Evolutionary conservation across 768 basidiomycete genomes (phyloP).

Genomic region (Trametes meyenii): DNA sequence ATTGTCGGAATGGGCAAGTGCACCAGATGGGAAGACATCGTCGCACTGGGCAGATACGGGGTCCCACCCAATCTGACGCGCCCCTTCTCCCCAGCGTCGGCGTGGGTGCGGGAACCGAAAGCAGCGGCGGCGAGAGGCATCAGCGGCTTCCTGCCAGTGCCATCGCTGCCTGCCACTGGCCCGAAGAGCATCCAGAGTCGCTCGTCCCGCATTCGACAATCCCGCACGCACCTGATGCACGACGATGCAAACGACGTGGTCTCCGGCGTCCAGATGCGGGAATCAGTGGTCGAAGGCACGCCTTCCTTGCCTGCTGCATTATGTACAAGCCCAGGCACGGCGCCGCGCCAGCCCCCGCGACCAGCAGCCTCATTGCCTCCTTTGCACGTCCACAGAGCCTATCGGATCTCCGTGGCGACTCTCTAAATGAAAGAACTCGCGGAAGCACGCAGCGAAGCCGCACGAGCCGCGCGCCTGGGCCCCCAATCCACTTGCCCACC

Average conservation of each 20-base stretch:
- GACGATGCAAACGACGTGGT: background rate
- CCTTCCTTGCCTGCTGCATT: background rate
- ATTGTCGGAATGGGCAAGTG: too few species aligned
- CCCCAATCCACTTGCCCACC: too few species aligned
- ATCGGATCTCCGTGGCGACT: slow-evolving; percentile 16
- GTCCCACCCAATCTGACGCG: background rate
- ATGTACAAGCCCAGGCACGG: background rate
- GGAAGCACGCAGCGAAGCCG: background rate
- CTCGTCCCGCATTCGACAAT: background rate
- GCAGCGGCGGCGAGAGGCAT: background rate
- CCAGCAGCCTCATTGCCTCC: background rate
- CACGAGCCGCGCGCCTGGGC: too few species aligned
- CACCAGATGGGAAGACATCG: too few species aligned
- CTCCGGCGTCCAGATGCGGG: background rate
- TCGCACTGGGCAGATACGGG: too few species aligned
- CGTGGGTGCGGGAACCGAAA: background rate
- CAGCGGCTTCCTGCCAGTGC: background rate
- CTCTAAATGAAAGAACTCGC: slow-evolving; percentile 11
- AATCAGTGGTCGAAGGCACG: background rate
- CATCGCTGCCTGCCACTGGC: background rate
- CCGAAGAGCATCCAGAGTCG: background rate
- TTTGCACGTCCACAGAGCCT: slow-evolving; percentile 2
- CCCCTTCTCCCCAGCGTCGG: background rate
- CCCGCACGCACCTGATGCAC: background rate
- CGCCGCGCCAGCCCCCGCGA: background rate